Base-by-base conservation (phyloP, 306 rosid species). In the Cyclanthera cordifolia region DNA sequence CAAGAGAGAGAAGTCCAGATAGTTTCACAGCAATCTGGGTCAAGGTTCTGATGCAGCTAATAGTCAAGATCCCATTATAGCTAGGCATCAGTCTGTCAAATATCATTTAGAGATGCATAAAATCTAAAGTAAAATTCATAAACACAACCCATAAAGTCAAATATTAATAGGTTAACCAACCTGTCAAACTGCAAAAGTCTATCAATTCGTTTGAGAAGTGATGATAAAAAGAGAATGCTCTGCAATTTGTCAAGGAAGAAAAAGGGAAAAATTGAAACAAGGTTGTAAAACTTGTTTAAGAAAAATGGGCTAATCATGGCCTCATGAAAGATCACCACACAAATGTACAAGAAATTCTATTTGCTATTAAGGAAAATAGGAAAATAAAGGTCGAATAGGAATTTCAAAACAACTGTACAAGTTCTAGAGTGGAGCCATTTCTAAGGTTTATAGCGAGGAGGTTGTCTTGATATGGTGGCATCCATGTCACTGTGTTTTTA, bases 71-170 rank as follows among this genome's bases (percentile, higher is more conserved):
- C 81, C 98, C 98, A 20, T 89, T 93, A 83, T 89, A 84, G 79
- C 96, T 89, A 50, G 96, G 96, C 96, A 93, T 93, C 81, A 93
- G 87, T 84, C 98, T 93, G 87, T 61, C 53, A 76, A 67, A 84
- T 53, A 69, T 72, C 74, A 84, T 71, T 70, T 69, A 77, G 46
- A 77, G 17, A 73, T 13, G 72, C 54, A 55, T 70, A 27, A 83
- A 77, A 69, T 67, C 69, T 71, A 37, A 11, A 63, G 63, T 58
- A 80, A 60, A 43, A 58, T 73, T 60, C 67, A 77, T 27, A 61
- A 69, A 80, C 17, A 79, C 30, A 77, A 64, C 52, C 39, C 51
- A 63, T 23, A 66, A 28, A 27, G 66, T 28, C 28, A 58, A 57
- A 72, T 71, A 74, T 57, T 71, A 63, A 60, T 58, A 51, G 47